Evolutionary conservation across 1,284 basidiomycete species (phyloP), one percentile per base, ranked within the genome.

Genomic region (Moesziomyces globuligerus): DNA sequence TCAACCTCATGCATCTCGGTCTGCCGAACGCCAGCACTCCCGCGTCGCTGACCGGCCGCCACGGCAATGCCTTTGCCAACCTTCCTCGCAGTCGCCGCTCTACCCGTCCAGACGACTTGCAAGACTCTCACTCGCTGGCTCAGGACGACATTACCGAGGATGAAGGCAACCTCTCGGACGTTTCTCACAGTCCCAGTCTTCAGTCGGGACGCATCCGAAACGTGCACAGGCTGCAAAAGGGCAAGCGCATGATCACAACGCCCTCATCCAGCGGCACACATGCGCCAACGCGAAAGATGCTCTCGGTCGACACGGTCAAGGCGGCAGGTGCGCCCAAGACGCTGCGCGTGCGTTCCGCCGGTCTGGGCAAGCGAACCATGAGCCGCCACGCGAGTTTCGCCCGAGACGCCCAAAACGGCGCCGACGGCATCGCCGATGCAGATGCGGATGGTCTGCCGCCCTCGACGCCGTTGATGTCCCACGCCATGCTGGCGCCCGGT

Each of bases 331-430:
- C 59, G 13, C 54, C 59, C 48, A 64, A 60, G 28, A 28, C 59
- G 23, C 53, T 69, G 15, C 60, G 67, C n/a, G 60, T 70, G 28
- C 67, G 67, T 17, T 70, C 67, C 25, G 55, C 60, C 4, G 55
- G 57, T 17, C 55, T 75, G 7, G 61, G 61, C 20, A 60, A 64
- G 26, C 61, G 62, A 11, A 61, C 68, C 23, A 54, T 74, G 42
- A 70, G 74, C 48, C 53, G 48, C 38, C 58, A 69, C 32, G 58
- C 59, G 3, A 62, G 58, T 55, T 69, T 62, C 29, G 25, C 44
- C 25, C 45, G 56, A 21, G 64, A 53, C 38, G 37, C 50, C n/a
- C 25, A 29, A 13, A 44, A 43, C 34, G 47, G 46, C 17, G 17
- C 29, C 29, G 45, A 50, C 4, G 15, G 36, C 17, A 32, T n/a